Evolutionary conservation across 1,139 yeast species (phyloP), one percentile per base, ranked within the genome.

Genomic region (Pichia kudriavzevii): DNA sequence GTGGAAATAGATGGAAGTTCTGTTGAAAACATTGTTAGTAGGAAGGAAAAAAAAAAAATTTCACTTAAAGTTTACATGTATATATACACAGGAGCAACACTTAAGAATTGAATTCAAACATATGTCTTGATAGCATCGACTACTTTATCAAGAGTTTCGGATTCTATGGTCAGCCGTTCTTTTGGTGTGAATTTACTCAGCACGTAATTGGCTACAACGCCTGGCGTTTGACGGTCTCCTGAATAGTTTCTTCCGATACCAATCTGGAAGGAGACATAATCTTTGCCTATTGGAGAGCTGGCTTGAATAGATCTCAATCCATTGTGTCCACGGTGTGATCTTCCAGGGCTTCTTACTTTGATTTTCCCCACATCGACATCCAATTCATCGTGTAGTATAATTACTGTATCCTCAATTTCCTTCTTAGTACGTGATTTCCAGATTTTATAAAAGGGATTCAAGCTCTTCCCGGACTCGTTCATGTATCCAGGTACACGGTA

Each of bases 1-100:
- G 98, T 67, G 97, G 97, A 47, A 85, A 91, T 57, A 75, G 97
- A 61, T 91, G 97, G 97, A 88, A 91, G 61, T 88, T 88, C 56
- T 80, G 91, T 15, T 80, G 52, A 42, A 8, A n/a, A n/a, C n/a
- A n/a, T n/a, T 4, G 6, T 12, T 23, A 12, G 12, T 12, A 23
- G n/a, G n/a, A n/a, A n/a, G n/a, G n/a, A n/a, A n/a, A n/a, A n/a
- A n/a, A n/a, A n/a, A n/a, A n/a, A n/a, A n/a, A n/a, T n/a, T n/a
- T n/a, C n/a, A n/a, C n/a, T n/a, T n/a, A n/a, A n/a, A n/a, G n/a
- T n/a, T n/a, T n/a, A n/a, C n/a, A n/a, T n/a, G n/a, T n/a, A n/a
- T n/a, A n/a, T n/a, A n/a, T n/a, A n/a, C n/a, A n/a, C n/a, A n/a
- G n/a, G n/a, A n/a, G n/a, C n/a, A n/a, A n/a, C n/a, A n/a, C n/a